Percentiles rank a stretch among this genome's conserved stretches.
Conservation (phyloP, 2,329 filamentous ascomycete genomes). For the Hymenoscyphus fraxineus region DNA sequence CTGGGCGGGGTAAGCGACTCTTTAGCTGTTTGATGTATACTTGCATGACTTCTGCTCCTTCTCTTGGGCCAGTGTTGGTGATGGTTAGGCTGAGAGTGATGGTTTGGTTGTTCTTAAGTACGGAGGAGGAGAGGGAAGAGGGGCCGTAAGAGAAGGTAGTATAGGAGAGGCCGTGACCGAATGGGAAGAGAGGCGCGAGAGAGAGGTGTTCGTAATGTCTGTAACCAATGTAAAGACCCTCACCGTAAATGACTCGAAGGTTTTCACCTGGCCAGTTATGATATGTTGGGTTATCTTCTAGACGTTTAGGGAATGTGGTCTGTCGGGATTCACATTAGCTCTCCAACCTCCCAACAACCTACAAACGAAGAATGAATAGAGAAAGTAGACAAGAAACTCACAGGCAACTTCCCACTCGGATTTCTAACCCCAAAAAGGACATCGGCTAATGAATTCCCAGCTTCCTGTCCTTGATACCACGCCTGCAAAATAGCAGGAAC, state of each 20-base stretch:
- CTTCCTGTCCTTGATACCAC: slow-evolving; percentile 67
- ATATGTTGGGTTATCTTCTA: slow-evolving; percentile 66
- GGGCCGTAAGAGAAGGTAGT: slow-evolving; percentile 61
- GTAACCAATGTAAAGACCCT: slow-evolving; percentile 72
- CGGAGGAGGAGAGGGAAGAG: slow-evolving; percentile 46
- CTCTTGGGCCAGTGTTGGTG: slow-evolving; percentile 54
- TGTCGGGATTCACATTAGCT: slow-evolving; percentile 27
- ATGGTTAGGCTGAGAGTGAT: slow-evolving; percentile 44
- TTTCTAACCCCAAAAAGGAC: slow-evolving; percentile 61
- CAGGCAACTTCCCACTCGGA: slow-evolving; percentile 66
- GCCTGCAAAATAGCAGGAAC: slow-evolving; percentile 66
- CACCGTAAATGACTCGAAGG: slow-evolving; percentile 63
- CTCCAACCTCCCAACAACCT: background rate
- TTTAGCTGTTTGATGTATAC: slow-evolving; percentile 63
- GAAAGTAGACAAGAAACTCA: slow-evolving; percentile 39
- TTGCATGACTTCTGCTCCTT: slow-evolving; percentile 64
- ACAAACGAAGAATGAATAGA: background rate
- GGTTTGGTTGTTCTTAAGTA: slow-evolving; percentile 39
- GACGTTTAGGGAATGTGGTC: slow-evolving; percentile 61
- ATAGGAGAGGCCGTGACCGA: slow-evolving; percentile 72
- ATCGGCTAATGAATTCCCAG: slow-evolving; percentile 57
- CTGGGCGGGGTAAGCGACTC: slow-evolving; percentile 59
- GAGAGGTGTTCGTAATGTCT: slow-evolving; percentile 63
- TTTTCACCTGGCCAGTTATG: slow-evolving; percentile 71
- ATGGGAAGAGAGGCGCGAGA: slow-evolving; percentile 62